These are phyloP conservation scores for Serendipita indica DNA, from an alignment of 768 basidiomycete species.

Conservation along the genomic window DNA sequence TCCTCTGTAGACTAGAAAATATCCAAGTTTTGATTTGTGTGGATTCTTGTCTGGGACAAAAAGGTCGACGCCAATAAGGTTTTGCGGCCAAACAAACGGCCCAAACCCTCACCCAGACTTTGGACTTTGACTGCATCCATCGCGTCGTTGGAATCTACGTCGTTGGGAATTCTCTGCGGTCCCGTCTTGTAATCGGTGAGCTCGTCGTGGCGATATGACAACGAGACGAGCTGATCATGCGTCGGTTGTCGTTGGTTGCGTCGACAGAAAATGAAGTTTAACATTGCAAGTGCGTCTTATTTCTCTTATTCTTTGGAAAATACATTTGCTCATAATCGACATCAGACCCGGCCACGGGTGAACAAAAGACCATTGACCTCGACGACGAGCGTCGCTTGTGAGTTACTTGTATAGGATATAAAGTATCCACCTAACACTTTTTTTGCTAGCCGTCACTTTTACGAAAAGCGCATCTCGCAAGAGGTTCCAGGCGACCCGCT, in stretches of 20 bases:
- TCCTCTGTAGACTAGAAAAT: not conserved
- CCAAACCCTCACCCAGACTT: too few relatives aligned
- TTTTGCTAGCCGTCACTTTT: conserved; percentile 68
- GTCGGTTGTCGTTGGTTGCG: too few relatives aligned
- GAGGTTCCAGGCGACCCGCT: conserved; percentile 84
- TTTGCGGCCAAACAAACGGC: conserved; percentile 6
- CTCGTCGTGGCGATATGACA: not conserved
- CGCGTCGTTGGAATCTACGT: not conserved
- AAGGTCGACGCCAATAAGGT: conserved; percentile 4
- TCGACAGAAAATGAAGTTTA: conserved; percentile 95
- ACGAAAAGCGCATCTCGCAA: conserved; percentile 92
- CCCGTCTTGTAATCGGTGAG: not conserved
- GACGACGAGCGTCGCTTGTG: conserved; percentile 83
- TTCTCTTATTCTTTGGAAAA: not conserved
- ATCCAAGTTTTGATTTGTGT: conserved; percentile 15
- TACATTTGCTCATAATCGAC: conserved; percentile 13
- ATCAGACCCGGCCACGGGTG: conserved; percentile 87
- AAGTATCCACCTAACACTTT: not conserved
- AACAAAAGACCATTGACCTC: conserved; percentile 89
- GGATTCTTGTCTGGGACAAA: not conserved
- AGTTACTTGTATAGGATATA: conserved; percentile 19
- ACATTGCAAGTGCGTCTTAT: conserved; percentile 76
- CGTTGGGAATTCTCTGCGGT: too few relatives aligned
- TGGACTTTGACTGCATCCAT: too few relatives aligned
- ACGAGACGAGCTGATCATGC: too few relatives aligned